phyloP scores from a whole-genome alignment of 495 filamentous ascomycete species.

The Platismatia glauca region DNA sequence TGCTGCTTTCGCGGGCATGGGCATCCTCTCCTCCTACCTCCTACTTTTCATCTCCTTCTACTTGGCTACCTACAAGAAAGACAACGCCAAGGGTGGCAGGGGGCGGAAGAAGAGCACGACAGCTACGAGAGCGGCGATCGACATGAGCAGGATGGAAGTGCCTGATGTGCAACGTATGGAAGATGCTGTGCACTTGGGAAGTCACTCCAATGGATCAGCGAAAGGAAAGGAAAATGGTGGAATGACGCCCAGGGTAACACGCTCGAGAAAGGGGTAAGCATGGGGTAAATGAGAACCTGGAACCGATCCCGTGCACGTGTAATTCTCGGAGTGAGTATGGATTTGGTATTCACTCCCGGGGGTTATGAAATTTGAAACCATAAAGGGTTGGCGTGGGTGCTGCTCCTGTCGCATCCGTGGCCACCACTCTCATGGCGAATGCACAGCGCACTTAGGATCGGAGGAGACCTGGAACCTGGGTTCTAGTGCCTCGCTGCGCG shows the following conservation, averaged over 20 bases:
- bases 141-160: conserved; percentile 46
- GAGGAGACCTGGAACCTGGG: neutral
- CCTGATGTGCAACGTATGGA: conserved; percentile 29
- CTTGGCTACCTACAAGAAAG: conserved; percentile 91
- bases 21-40: conserved; percentile 85
- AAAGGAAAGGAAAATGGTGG: conserved; percentile 18
- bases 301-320: neutral
- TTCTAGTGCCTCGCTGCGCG: neutral
- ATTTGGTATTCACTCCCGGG: neutral
- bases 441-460: neutral
- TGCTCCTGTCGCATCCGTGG: neutral
- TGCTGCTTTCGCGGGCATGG: conserved; percentile 87
- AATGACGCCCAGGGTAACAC: conserved; percentile 18
- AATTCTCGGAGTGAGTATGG: neutral
- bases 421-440: neutral
- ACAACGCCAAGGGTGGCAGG: conserved; percentile 41
- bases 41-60: conserved; percentile 99
- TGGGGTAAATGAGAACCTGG: neutral
- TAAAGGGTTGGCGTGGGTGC: neutral
- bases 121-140: conserved; percentile 42
- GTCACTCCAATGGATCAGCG: conserved; percentile 2
- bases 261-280: conserved; percentile 21
- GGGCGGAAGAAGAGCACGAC: conserved; percentile 35
- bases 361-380: neutral
- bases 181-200: conserved; percentile 11